Evolutionary conservation across 2,329 filamentous ascomycete genomes (phyloP).

Genomic region (Ilyonectria destructans): DNA sequence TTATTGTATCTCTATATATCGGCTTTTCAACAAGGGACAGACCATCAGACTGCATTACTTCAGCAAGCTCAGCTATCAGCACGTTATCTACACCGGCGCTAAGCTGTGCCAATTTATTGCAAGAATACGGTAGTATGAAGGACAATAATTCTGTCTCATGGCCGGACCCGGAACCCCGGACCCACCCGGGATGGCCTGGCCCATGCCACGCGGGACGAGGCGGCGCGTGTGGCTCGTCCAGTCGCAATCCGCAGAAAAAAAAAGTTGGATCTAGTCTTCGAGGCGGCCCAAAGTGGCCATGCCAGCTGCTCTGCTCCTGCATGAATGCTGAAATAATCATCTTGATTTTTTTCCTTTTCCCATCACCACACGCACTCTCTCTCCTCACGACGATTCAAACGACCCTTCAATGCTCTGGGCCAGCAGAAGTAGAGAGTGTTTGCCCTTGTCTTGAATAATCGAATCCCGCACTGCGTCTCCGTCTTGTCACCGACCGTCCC

Average conservation of each 20-base stretch:
- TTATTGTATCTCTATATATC: no score
- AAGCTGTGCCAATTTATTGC: neutral
- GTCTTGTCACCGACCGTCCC: slow-evolving; percentile 13
- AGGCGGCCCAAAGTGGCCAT: slow-evolving; percentile 22
- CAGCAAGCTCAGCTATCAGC: no score
- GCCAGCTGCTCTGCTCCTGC: slow-evolving; percentile 11
- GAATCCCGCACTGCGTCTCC: slow-evolving; percentile 1
- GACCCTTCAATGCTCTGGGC: neutral
- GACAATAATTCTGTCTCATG: neutral
- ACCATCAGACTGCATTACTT: no score
- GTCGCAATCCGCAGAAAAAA: slow-evolving; percentile 28
- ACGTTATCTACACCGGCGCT: no score
- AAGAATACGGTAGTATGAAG: neutral
- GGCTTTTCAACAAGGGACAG: no score
- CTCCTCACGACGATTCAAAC: neutral
- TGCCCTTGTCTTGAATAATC: neutral
- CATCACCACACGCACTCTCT: slow-evolving; percentile 7
- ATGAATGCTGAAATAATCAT: slow-evolving; percentile 21
- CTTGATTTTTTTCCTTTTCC: slow-evolving; percentile 11
- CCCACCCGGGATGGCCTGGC: neutral
- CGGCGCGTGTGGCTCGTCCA: slow-evolving; percentile 12
- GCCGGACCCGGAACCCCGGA: slow-evolving; percentile 3
- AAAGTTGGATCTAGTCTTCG: slow-evolving; percentile 28
- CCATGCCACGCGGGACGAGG: neutral
- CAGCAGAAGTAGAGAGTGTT: neutral